A percentile compares a stretch with the other conserved stretches of the same genome.
Conservation (phyloP, 179 eudicot species). For the Drosera spatulata region DNA sequence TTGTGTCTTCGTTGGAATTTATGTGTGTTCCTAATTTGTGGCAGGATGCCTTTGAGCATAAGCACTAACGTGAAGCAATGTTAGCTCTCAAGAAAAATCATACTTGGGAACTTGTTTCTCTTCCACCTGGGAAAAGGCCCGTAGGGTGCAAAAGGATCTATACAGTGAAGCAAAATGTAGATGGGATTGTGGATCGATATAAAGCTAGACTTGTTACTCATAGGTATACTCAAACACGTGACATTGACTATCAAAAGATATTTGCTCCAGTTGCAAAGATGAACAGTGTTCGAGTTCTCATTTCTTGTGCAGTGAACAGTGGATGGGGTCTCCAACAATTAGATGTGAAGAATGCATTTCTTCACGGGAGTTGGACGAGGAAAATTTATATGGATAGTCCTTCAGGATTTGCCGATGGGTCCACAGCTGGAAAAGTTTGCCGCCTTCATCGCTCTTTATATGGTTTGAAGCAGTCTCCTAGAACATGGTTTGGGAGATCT, state of each 20-base stretch:
- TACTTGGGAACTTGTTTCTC: not conserved
- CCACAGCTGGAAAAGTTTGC: not conserved
- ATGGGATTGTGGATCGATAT: conserved; percentile 1
- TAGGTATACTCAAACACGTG: not conserved
- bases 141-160: not conserved
- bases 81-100: not conserved
- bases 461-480: not conserved
- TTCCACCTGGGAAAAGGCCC: not conserved
- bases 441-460: not conserved
- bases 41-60: not conserved
- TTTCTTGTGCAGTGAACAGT: not conserved
- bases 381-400: too few species aligned
- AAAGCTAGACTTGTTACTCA: not conserved
- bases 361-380: not conserved
- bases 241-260: not conserved
- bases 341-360: conserved; percentile 1
- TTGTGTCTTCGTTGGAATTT: too few species aligned
- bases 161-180: not conserved
- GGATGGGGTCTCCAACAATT: not conserved
- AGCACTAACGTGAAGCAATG: not conserved
- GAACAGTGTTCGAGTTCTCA: not conserved
- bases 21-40: not conserved
- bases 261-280: not conserved
- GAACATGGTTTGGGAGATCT: not conserved
- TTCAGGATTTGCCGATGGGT: too few species aligned